Conservation (phyloP, 2,329 filamentous ascomycete species). For the Penicillium sp. region DNA sequence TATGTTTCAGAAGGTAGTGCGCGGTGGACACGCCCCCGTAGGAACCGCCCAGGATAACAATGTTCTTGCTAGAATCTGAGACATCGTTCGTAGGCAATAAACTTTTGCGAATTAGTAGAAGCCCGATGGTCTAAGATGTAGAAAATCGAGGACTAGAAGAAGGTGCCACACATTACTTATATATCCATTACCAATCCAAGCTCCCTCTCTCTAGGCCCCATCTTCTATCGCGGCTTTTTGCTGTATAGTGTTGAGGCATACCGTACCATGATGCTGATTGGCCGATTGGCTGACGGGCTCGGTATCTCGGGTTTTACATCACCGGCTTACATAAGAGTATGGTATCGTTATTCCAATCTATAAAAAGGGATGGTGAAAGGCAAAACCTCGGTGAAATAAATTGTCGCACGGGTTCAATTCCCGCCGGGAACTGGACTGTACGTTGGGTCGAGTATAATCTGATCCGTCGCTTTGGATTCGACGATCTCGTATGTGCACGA, state of each 20-base stretch:
- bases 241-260: neutral
- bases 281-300: neutral
- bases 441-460: too few species aligned
- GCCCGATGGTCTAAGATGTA: neutral
- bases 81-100: neutral
- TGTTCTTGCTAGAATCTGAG: neutral
- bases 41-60: constrained; percentile 53
- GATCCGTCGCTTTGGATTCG: too few species aligned
- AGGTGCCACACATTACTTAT: neutral
- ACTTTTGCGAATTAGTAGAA: neutral
- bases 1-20: constrained; percentile 56
- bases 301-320: neutral
- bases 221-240: too few species aligned
- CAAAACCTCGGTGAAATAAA: neutral
- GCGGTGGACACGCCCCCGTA: constrained; percentile 53
- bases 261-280: neutral
- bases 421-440: too few species aligned
- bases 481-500: too few species aligned
- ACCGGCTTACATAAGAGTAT: neutral
- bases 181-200: neutral
- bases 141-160: neutral
- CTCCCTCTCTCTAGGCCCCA: neutral
- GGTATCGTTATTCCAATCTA: too few species aligned
- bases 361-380: too few species aligned
- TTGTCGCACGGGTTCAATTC: neutral